Conservation (phyloP, 140 eudicot genomes). For the Anethum foeniculum region DNA sequence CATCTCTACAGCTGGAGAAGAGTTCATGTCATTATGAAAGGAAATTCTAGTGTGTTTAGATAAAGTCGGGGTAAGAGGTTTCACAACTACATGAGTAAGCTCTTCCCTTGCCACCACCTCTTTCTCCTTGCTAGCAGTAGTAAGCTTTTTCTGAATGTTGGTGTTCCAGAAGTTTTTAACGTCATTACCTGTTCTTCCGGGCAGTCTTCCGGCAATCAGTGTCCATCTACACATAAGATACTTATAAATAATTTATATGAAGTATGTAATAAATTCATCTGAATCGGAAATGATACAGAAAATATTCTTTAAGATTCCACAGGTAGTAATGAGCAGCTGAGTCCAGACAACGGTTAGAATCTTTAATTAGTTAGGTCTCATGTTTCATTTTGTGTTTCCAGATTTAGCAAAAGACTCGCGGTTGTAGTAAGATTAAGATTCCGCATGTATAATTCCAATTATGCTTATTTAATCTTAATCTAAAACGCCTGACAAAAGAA, state of each 20-base stretch:
- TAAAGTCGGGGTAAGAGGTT: neutral
- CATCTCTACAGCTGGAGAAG: neutral
- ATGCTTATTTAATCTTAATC: too few relatives aligned
- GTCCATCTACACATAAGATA: conserved; percentile 9
- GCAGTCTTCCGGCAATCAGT: conserved; percentile 15
- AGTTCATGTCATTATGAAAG: neutral
- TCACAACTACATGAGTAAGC: neutral
- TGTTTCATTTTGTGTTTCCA: too few relatives aligned
- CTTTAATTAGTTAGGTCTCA: too few relatives aligned
- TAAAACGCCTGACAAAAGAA: too few relatives aligned
- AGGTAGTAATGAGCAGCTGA: too few relatives aligned
- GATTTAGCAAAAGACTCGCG: too few relatives aligned
- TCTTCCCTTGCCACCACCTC: neutral
- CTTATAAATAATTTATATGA: neutral
- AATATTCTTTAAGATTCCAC: neutral
- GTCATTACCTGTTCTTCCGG: conserved; percentile 19
- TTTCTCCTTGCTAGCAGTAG: neutral
- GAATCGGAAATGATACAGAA: too few relatives aligned
- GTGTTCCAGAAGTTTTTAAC: conserved; percentile 23
- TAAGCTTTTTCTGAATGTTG: conserved; percentile 3
- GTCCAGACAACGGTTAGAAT: neutral
- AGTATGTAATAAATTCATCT: too few relatives aligned
- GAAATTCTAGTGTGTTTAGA: neutral
- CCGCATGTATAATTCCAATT: too few relatives aligned
- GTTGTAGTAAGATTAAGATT: too few relatives aligned